Evolutionary conservation across 208 protist genomes (phyloP).

Genomic region (Kentomonas sorsogonicus): DNA sequence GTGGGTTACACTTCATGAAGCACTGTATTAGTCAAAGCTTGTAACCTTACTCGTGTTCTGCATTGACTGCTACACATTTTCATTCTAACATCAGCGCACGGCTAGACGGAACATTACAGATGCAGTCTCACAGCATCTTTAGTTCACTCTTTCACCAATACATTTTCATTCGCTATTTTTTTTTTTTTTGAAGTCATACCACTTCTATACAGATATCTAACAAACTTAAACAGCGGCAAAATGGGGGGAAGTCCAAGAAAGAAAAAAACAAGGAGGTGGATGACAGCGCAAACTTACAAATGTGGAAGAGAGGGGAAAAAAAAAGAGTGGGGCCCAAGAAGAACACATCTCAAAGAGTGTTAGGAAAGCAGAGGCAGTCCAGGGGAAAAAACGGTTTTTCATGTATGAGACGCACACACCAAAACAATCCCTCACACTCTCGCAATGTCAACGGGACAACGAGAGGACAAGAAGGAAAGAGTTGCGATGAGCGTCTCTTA

Average conservation of each 20-base stretch:
- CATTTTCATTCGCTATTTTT: constrained; percentile 3
- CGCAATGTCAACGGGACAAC: too few relatives aligned
- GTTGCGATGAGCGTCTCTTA: too few relatives aligned
- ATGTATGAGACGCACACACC: too few relatives aligned
- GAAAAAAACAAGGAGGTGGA: background rate
- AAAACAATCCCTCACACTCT: too few relatives aligned
- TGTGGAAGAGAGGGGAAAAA: background rate
- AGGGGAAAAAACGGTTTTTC: constrained; percentile 1
- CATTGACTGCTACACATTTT: too few relatives aligned
- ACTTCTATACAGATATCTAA: background rate
- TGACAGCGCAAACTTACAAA: background rate
- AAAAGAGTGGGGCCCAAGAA: background rate
- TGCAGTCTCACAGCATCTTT: too few relatives aligned
- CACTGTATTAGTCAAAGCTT: too few relatives aligned
- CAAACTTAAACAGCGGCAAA: constrained; percentile 1
- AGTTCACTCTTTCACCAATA: background rate
- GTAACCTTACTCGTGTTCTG: too few relatives aligned
- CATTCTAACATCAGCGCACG: too few relatives aligned
- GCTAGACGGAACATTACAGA: too few relatives aligned
- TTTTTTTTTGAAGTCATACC: background rate
- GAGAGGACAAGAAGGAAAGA: too few relatives aligned
- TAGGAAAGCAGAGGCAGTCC: background rate
- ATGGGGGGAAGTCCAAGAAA: background rate
- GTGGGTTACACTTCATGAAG: too few relatives aligned
- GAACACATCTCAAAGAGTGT: background rate